These are phyloP conservation scores for Tricholoma bakamatsutake DNA, from an alignment of 768 basidiomycete genomes.

Conservation along the genomic window DNA sequence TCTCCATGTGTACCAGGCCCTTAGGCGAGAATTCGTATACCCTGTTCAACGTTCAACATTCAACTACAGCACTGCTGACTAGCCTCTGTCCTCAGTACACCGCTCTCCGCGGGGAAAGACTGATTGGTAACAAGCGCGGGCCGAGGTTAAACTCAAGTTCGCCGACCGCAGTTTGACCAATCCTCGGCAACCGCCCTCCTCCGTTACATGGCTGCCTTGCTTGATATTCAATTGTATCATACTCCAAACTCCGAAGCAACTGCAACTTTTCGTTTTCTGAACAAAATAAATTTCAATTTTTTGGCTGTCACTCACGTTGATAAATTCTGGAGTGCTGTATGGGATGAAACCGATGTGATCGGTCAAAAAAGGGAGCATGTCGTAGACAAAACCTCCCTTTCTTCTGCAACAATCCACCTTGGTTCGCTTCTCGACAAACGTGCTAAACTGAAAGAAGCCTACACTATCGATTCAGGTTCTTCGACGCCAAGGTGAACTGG, in stretches of 20 bases:
- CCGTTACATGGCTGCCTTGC: not conserved
- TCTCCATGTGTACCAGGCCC: no score
- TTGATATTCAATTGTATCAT: slow-evolving; percentile 33
- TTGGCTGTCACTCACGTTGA: slow-evolving; percentile 45
- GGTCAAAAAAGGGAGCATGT: slow-evolving; percentile 57
- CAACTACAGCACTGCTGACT: no score
- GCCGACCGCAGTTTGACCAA: not conserved
- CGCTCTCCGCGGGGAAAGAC: not conserved
- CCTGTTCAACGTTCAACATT: no score
- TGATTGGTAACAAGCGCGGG: not conserved
- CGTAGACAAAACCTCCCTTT: slow-evolving; percentile 47
- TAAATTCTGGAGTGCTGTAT: slow-evolving; percentile 67
- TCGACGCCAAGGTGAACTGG: slow-evolving; percentile 64
- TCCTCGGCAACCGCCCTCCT: not conserved
- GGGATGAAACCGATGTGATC: slow-evolving; percentile 60
- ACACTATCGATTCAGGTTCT: slow-evolving; percentile 35
- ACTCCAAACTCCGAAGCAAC: slow-evolving; percentile 38
- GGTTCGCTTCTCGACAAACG: slow-evolving; percentile 35
- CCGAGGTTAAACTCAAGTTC: not conserved
- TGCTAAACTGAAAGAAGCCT: slow-evolving; percentile 2
- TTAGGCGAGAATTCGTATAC: no score
- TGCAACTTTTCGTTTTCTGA: slow-evolving; percentile 43
- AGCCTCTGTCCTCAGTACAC: no score
- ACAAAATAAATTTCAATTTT: slow-evolving; percentile 42
- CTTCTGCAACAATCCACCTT: slow-evolving; percentile 59